Evolutionary conservation across 2,329 filamentous ascomycete genomes (phyloP).

Genomic region (Massarina eburnea): DNA sequence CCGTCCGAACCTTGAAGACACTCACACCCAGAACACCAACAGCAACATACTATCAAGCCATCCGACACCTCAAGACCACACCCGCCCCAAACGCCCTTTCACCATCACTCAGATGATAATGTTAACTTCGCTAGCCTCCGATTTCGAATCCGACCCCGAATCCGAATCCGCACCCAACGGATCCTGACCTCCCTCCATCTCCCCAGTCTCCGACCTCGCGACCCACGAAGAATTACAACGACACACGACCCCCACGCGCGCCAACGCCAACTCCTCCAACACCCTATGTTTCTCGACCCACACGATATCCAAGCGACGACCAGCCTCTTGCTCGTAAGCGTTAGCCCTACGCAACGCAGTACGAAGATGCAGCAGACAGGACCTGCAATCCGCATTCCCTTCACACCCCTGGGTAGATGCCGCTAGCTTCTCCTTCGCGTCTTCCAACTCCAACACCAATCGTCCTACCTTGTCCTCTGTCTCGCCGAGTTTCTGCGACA

Average conservation of each 20-base stretch:
- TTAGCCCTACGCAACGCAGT: neutral
- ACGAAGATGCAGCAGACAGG: neutral
- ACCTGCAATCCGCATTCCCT: neutral
- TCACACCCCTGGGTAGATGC: neutral
- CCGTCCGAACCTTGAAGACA: no score
- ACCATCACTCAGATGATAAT: neutral
- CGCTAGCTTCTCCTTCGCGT: neutral
- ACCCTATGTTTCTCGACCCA: neutral
- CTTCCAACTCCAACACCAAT: neutral
- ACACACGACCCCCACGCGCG: neutral
- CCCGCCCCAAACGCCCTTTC: neutral
- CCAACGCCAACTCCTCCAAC: neutral
- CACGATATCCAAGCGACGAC: neutral
- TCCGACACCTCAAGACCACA: neutral
- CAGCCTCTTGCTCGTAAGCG: neutral
- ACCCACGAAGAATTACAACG: no score
- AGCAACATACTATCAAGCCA: no score
- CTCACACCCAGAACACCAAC: neutral
- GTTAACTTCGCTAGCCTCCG: neutral
- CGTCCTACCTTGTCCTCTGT: neutral
- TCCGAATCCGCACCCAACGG: neutral
- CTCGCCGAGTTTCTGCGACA: neutral
- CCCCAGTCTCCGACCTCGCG: neutral
- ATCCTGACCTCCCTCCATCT: neutral
- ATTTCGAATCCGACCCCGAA: neutral